Base-by-base conservation (phyloP, 208 protist genomes). In the Leishmania aethiopica region DNA sequence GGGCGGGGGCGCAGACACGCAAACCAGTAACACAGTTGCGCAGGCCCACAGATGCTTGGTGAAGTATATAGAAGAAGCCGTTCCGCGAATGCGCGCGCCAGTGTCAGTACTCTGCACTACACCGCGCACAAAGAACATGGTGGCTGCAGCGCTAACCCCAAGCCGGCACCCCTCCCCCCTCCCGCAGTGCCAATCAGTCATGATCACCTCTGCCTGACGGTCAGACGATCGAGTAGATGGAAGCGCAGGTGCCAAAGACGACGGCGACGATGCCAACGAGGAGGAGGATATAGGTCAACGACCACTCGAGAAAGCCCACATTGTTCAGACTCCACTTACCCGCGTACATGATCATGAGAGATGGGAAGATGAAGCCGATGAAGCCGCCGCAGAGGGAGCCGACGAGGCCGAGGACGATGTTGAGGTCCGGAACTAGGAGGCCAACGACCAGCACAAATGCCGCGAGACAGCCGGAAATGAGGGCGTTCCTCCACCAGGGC, bases 321-420 rank as follows among this genome's bases (percentile, higher is more conserved):
- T 62, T 87, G n/a, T 79, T 32, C 3, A 86, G 62, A 3, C 69
- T 88, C 81, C 83, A 94, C 64, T 88, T 81, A 17, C 88, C 93
- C 25, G 64, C 60, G 85, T 94, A 94, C 93, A 96, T 94, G 79
- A 85, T 77, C 75, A 94, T 83, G 40, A 92, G 37, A 15, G 92
- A 57, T 1, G 94, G 92, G 77, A 92, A 92, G 51, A 96, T 89
- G 84, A 96, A 95, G 60, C 91, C 92, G 69, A 97, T 84, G 49
- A 95, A 93, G 2, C 93, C 91, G n/a, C 93, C 94, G 77, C 85
- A 93, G 22, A 97, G 77, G 10, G 87, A 90, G 75, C 96, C 96
- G 32, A 89, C 91, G 25, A 97, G 86, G 35, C 87, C 88, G n/a
- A 97, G 91, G 17, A 97, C 91, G 28, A 95, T 64, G 76, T 90